phyloP scores from a whole-genome alignment of 2,329 filamentous ascomycete genomes.

The Talaromyces albobiverticillius region DNA sequence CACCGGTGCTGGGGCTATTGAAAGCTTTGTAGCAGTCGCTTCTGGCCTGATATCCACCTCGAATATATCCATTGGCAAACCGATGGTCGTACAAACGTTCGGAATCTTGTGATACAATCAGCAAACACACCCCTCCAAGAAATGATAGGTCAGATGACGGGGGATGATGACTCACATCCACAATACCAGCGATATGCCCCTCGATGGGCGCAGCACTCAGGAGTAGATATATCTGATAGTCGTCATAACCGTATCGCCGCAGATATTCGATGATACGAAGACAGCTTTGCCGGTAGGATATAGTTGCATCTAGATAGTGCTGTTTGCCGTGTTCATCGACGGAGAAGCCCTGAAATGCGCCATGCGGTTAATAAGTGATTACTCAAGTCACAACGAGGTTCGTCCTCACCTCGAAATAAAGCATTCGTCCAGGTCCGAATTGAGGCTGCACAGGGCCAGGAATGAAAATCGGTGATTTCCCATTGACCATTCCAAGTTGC shows the following conservation, averaged over 20 bases:
- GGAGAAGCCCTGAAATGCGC: conserved; percentile 62
- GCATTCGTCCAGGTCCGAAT: conserved; percentile 75
- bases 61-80: conserved; percentile 89
- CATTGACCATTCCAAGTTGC: conserved; percentile 59
- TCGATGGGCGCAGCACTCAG: conserved; percentile 83
- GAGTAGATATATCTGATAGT: conserved; percentile 82
- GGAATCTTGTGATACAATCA: conserved; percentile 53
- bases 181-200: conserved; percentile 83
- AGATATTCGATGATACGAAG: conserved; percentile 78
- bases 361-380: neutral
- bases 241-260: conserved; percentile 64
- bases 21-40: conserved; percentile 54
- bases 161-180: conserved; percentile 53
- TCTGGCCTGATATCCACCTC: conserved; percentile 83
- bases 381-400: neutral
- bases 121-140: neutral
- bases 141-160: too few relatives aligned
- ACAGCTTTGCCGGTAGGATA: conserved; percentile 81
- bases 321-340: conserved; percentile 88
- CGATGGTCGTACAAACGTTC: conserved; percentile 85
- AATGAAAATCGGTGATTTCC: conserved; percentile 77
- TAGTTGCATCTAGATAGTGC: conserved; percentile 80
- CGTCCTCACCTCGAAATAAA: conserved; percentile 65
- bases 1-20: conserved; percentile 24
- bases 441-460: conserved; percentile 85